phyloP scores from a whole-genome alignment of 2,329 filamentous ascomycete genomes.

The Monilinia polystroma region DNA sequence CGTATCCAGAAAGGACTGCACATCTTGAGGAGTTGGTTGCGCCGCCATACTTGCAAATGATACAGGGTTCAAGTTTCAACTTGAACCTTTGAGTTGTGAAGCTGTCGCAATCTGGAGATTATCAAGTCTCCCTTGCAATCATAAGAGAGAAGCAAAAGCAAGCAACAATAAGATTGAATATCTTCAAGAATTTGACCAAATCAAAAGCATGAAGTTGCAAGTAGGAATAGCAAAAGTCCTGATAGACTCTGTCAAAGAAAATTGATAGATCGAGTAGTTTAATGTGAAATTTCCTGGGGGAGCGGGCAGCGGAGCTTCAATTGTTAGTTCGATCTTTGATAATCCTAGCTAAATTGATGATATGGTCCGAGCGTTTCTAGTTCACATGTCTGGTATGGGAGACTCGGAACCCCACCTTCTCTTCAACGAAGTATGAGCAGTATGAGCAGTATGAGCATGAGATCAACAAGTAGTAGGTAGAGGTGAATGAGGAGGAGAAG shows the following conservation, averaged over 20 bases:
- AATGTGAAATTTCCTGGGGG: slow-evolving; percentile 4
- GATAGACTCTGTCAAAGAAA: background rate
- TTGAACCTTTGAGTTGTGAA: slow-evolving; percentile 4
- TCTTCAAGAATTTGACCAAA: background rate
- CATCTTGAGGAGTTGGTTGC: slow-evolving; percentile 22
- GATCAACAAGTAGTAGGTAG: background rate
- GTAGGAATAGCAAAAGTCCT: background rate
- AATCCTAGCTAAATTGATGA: background rate
- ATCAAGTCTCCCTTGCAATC: background rate
- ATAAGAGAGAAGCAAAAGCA: slow-evolving; percentile 4
- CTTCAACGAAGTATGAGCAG: background rate
- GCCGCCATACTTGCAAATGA: slow-evolving; percentile 11
- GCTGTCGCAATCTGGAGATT: background rate
- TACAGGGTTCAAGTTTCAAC: background rate
- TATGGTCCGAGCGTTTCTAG: slow-evolving; percentile 3
- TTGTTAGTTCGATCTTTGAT: background rate
- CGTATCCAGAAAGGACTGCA: slow-evolving; percentile 20
- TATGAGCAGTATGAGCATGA: background rate
- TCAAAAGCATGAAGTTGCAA: background rate
- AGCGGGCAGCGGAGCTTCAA: slow-evolving; percentile 8
- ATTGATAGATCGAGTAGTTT: slow-evolving; percentile 2
- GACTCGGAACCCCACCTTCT: background rate
- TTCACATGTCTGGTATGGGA: background rate
- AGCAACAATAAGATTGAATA: background rate
- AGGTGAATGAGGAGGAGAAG: too few relatives aligned